A percentile compares a stretch with the other conserved stretches of the same genome.
Conservation (phyloP, 129 eudicot genomes). For the Flaveria brownii region DNA sequence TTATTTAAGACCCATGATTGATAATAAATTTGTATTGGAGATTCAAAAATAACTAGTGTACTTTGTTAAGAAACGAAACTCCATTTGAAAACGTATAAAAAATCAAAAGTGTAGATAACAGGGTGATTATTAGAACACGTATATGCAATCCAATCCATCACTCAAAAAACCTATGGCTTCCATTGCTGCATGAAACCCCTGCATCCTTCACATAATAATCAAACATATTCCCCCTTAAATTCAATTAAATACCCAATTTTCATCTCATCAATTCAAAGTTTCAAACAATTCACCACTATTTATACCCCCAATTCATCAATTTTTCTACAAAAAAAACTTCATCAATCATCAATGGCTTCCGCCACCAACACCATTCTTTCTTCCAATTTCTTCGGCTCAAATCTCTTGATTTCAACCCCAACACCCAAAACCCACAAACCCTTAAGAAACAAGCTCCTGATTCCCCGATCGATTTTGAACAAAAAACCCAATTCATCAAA, state of each 20-base stretch:
- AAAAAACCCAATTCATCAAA: slow-evolving; percentile 40
- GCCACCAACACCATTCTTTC: slow-evolving; percentile 55
- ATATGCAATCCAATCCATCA: slow-evolving; percentile 44
- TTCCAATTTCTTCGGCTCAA: slow-evolving; percentile 57
- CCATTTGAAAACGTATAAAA: slow-evolving; percentile 4
- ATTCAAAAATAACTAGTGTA: background rate
- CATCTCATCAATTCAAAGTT: background rate
- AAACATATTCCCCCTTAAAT: background rate
- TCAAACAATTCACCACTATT: background rate
- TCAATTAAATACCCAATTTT: background rate
- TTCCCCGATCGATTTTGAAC: slow-evolving; percentile 51
- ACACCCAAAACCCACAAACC: slow-evolving; percentile 65
- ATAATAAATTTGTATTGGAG: too few species aligned
- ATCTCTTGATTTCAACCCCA: slow-evolving; percentile 54
- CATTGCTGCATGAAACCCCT: slow-evolving; percentile 36
- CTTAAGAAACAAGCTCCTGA: slow-evolving; percentile 35
- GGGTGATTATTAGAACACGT: slow-evolving; percentile 53
- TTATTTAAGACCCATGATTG: too few species aligned
- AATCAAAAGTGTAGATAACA: slow-evolving; percentile 19
- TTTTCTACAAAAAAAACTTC: slow-evolving; percentile 14
- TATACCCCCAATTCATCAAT: background rate
- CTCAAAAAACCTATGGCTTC: slow-evolving; percentile 45
- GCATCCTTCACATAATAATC: slow-evolving; percentile 34
- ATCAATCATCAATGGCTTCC: slow-evolving; percentile 48
- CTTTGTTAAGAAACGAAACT: background rate